Evolutionary conservation across 805 yeast species (phyloP).

Genomic region (Saccharomycopsis oosterbeekiorum): DNA sequence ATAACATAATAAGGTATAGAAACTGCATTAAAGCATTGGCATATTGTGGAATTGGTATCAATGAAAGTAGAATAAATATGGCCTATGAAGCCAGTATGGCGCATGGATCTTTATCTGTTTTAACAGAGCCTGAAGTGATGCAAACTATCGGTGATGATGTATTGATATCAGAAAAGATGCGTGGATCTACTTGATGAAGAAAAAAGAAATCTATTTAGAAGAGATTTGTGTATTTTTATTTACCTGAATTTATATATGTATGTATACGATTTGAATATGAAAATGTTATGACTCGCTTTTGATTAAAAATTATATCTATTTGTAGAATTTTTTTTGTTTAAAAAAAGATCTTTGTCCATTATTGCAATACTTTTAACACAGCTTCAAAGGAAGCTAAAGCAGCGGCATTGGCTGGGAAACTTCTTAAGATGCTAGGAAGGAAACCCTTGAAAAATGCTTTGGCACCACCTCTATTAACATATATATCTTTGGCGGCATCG

Average conservation of each 20-base stretch:
- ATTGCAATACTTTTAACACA: conserved; percentile 42
- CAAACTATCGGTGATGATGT: conserved; percentile 65
- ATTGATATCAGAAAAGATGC: conserved; percentile 61
- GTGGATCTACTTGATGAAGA: conserved; percentile 34
- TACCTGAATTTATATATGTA: background rate
- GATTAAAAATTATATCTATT: background rate
- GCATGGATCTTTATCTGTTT: conserved; percentile 56
- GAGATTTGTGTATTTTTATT: too few relatives aligned
- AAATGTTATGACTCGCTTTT: background rate
- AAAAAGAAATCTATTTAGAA: too few relatives aligned
- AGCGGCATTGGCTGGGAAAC: conserved; percentile 92
- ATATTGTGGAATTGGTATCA: conserved; percentile 78
- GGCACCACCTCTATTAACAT: conserved; percentile 44
- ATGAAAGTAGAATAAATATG: conserved; percentile 64
- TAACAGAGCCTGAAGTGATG: conserved; percentile 67
- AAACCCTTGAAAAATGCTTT: conserved; percentile 75
- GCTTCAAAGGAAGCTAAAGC: conserved; percentile 86
- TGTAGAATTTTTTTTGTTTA: background rate
- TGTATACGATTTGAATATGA: background rate
- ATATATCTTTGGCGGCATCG: conserved; percentile 62
- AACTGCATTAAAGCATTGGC: conserved; percentile 77
- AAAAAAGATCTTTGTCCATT: background rate
- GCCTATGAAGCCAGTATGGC: conserved; percentile 89
- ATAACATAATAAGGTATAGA: conserved; percentile 73
- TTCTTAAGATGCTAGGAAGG: conserved; percentile 66